Evolutionary conservation across 352 stramenopile genomes (phyloP).

Genomic region (Phytophthora parvispora): DNA sequence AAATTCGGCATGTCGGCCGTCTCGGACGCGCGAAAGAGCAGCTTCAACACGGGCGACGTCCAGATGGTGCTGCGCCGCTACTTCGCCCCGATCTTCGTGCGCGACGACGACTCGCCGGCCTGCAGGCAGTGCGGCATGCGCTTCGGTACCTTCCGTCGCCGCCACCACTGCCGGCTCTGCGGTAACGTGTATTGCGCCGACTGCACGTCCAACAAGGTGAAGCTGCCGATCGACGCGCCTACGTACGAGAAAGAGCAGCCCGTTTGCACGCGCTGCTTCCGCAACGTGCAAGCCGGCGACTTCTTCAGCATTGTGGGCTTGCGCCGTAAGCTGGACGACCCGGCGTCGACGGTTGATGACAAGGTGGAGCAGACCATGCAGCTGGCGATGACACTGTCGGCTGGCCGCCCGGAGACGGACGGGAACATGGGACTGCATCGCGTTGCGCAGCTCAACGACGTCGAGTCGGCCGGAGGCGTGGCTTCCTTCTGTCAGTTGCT

Average conservation of each 20-base stretch:
- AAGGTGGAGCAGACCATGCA: conserved; percentile 79
- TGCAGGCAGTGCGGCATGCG: conserved; percentile 79
- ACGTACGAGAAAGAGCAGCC: conserved; percentile 79
- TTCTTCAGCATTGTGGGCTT: conserved; percentile 83
- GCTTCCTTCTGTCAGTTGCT: conserved; percentile 79
- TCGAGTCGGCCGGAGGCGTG: conserved; percentile 83
- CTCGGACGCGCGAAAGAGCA: conserved; percentile 16
- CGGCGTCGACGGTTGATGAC: conserved; percentile 50
- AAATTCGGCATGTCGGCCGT: conserved; percentile 12
- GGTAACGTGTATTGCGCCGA: conserved; percentile 81
- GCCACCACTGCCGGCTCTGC: conserved; percentile 84
- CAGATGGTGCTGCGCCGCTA: conserved; percentile 59
- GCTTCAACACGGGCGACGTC: conserved; percentile 38
- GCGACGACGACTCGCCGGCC: conserved; percentile 51
- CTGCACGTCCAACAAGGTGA: conserved; percentile 78
- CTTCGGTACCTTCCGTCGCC: conserved; percentile 80
- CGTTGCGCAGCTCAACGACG: conserved; percentile 87
- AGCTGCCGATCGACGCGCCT: conserved; percentile 63
- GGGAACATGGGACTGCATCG: conserved; percentile 77
- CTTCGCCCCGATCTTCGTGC: conserved; percentile 67
- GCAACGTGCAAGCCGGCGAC: conserved; percentile 75
- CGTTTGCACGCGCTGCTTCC: conserved; percentile 80
- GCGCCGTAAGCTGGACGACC: conserved; percentile 63
- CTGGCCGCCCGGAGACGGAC: conserved; percentile 69
- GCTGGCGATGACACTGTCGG: conserved; percentile 62